Evolutionary conservation across 352 stramenopile genomes (phyloP).

Genomic region (Phytophthora pluvialis): DNA sequence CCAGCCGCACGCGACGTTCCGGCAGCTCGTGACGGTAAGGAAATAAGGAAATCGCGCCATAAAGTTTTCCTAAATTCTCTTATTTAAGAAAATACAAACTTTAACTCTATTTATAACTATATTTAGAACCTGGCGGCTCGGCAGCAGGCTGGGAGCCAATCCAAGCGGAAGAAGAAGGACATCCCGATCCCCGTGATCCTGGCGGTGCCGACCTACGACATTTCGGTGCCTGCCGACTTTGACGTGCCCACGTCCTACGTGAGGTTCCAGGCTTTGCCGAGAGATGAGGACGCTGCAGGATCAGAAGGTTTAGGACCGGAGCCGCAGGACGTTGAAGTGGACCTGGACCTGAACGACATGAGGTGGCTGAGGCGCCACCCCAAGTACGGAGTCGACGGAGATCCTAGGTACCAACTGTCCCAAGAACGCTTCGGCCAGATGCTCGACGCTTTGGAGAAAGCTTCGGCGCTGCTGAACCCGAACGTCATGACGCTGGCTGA

Average conservation of each 20-base stretch:
- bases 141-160: slow-evolving; percentile 39
- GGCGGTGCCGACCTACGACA: slow-evolving; percentile 68
- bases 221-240: slow-evolving; percentile 72
- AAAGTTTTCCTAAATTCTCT: slow-evolving; percentile 9
- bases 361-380: slow-evolving; percentile 86
- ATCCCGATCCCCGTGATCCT: slow-evolving; percentile 88
- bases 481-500: slow-evolving; percentile 77
- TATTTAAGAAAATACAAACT: slow-evolving; percentile 4
- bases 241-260: slow-evolving; percentile 83
- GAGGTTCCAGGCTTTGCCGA: slow-evolving; percentile 72
- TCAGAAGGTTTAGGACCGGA: slow-evolving; percentile 33
- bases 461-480: slow-evolving; percentile 79
- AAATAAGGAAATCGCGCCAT: neutral
- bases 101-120: slow-evolving; percentile 4
- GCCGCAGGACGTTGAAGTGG: slow-evolving; percentile 68
- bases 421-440: slow-evolving; percentile 76
- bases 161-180: slow-evolving; percentile 84
- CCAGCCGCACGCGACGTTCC: slow-evolving; percentile 63
- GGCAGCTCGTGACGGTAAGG: slow-evolving; percentile 74
- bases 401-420: slow-evolving; percentile 81
- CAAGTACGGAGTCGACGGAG: slow-evolving; percentile 82
- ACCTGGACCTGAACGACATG: slow-evolving; percentile 87
- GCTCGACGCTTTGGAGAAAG: slow-evolving; percentile 90
- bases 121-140: slow-evolving; percentile 70
- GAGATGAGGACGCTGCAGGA: slow-evolving; percentile 34